Base-by-base conservation (phyloP, 495 filamentous ascomycete genomes). In the Trichocladium uniseriatum region DNA sequence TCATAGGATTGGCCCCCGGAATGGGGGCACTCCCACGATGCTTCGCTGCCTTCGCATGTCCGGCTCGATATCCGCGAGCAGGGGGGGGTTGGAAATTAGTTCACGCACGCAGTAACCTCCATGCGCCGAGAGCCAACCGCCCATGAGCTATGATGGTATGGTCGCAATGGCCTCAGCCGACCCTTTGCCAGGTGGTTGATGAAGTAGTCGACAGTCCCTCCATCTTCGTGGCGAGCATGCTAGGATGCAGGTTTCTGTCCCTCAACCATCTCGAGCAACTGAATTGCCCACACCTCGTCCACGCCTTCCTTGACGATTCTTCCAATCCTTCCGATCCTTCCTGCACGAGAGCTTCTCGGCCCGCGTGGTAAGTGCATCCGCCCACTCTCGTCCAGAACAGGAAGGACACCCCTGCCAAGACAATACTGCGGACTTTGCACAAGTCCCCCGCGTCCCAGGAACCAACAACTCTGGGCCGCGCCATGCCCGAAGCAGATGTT, bases 351-450 rank as follows among this genome's bases (percentile, higher is more conserved):
- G 27, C 5, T 32, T 32, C 31, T 14, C 5, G 31, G 9, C 31
- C 9, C 13, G 7, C 13, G 31, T 14, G 13, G 31, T 5, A 45
- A 20, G 43, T 10, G 19, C n/a, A n/a, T n/a, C n/a, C 9, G 10
- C 21, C 48, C 22, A 32, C 16, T n/a, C 35, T 35, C 35, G 15
- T 38, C 51, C 51, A 36, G 35, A 48, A 27, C 1, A 29, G 45
- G 35, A 54, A 49, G 40, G 20, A 1, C 10, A n/a, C 45, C 45
- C 52, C 52, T 54, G 45, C 45, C 46, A 54, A 54, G 52, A 19
- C 14, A 18, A 49, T 49, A 21, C 21, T 49, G 44, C 27, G 45
- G 24, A 29, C 43, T n/a, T 42, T 38, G 27, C 43, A 37, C 46
- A 49, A 49, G 46, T 49, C 6, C 46, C 46, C 38, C 38, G 46